These are phyloP conservation scores for Dendrobium chrysotoxum DNA, from an alignment of 106 monocot genomes.

Conservation along the genomic window DNA sequence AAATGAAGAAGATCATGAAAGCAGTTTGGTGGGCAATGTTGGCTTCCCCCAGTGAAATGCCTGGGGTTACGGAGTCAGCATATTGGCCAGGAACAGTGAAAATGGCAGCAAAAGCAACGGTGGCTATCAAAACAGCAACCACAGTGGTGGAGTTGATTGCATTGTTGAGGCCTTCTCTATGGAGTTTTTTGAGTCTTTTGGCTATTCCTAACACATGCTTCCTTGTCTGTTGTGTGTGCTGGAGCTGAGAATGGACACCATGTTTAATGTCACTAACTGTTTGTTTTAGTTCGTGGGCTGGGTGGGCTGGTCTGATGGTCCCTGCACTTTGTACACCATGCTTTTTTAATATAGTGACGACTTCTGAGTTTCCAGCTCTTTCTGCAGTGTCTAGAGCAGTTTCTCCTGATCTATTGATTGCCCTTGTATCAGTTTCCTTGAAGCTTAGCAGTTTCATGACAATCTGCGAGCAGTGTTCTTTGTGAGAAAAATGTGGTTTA, in stretches of 20 bases:
- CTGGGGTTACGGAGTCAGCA: slow-evolving; percentile 34
- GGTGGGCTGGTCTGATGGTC: slow-evolving; percentile 30
- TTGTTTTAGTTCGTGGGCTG: slow-evolving; percentile 64
- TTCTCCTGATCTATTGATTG: slow-evolving; percentile 69
- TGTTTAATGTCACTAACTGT: slow-evolving; percentile 86
- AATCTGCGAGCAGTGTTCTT: slow-evolving; percentile 30
- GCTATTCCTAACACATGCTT: slow-evolving; percentile 70
- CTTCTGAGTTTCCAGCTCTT: slow-evolving; percentile 56
- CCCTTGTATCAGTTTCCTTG: slow-evolving; percentile 41
- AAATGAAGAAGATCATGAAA: slow-evolving; percentile 87
- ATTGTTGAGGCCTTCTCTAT: slow-evolving; percentile 80
- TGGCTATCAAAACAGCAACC: slow-evolving; percentile 87
- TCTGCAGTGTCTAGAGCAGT: slow-evolving; percentile 81
- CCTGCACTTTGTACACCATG: slow-evolving; percentile 54
- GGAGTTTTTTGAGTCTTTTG: slow-evolving; percentile 75
- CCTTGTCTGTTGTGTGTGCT: slow-evolving; percentile 68
- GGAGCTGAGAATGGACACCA: slow-evolving; percentile 80
- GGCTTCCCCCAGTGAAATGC: slow-evolving; percentile 54
- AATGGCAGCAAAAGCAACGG: slow-evolving; percentile 87
- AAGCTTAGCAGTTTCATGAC: slow-evolving; percentile 42
- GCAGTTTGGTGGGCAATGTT: slow-evolving; percentile 55
- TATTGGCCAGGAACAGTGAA: slow-evolving; percentile 79
- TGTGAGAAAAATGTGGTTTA: not conserved
- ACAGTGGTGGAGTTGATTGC: slow-evolving; percentile 94
- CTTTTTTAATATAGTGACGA: slow-evolving; percentile 24